Conservation (phyloP, 352 stramenopile species). For the Phytophthora melonis region DNA sequence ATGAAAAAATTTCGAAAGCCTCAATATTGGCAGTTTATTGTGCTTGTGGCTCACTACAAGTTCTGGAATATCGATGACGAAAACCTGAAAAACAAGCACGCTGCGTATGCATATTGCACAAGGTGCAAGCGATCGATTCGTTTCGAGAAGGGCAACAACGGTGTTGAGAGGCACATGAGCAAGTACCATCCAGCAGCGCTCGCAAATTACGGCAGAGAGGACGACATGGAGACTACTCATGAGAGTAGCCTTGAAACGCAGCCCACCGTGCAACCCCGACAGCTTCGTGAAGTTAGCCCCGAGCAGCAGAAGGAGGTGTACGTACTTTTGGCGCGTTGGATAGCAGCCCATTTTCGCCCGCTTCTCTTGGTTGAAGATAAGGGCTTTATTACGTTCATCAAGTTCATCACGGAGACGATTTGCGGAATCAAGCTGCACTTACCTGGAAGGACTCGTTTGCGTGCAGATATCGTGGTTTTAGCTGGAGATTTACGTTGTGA, state of each 20-base stretch:
- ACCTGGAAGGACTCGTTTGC: neutral
- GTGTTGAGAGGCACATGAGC: neutral
- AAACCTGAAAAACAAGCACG: conserved; percentile 6
- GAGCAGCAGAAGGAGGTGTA: conserved; percentile 9
- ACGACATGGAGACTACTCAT: neutral
- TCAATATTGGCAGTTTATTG: conserved; percentile 9
- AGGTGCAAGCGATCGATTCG: neutral
- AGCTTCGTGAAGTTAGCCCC: neutral
- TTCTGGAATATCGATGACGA: neutral
- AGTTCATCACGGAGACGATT: conserved; percentile 10
- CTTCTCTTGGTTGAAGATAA: conserved; percentile 17
- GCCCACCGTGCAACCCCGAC: neutral
- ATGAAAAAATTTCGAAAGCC: neutral
- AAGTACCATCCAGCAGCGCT: neutral
- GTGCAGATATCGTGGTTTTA: neutral
- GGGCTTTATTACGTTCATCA: conserved; percentile 15
- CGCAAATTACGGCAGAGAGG: neutral
- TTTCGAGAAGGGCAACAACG: neutral
- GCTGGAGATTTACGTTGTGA: neutral
- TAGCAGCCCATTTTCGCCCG: conserved; percentile 15
- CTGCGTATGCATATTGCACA: conserved; percentile 12
- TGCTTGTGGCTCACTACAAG: neutral
- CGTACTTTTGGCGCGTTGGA: conserved; percentile 9
- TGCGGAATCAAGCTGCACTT: neutral
- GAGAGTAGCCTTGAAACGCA: neutral